Evolutionary conservation across 306 rosid species (phyloP).

Genomic region (Dicorynia guianensis): DNA sequence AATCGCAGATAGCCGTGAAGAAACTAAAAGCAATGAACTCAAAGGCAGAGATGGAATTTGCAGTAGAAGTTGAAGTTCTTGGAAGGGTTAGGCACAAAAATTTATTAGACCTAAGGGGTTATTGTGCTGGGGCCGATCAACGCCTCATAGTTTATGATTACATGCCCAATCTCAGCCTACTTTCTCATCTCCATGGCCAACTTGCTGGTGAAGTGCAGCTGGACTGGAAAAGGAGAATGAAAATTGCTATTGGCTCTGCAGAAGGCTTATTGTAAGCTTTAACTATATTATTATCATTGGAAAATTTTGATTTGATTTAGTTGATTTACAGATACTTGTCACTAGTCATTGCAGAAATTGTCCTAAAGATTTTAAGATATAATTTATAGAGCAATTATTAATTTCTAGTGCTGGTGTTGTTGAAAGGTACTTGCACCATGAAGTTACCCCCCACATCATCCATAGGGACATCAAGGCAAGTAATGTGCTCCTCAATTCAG

Average conservation of each 20-base stretch:
- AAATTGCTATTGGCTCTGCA: conserved; percentile 84
- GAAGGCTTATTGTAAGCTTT: conserved; percentile 80
- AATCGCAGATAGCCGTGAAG: conserved; percentile 85
- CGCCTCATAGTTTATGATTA: conserved; percentile 89
- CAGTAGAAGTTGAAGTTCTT: conserved; percentile 94
- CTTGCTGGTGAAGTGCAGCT: conserved; percentile 63
- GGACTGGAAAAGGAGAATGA: conserved; percentile 78
- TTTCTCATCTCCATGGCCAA: conserved; percentile 92
- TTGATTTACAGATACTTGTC: not conserved
- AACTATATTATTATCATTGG: not conserved
- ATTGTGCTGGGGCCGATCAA: conserved; percentile 79
- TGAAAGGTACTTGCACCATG: conserved; percentile 83
- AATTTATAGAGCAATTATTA: no score
- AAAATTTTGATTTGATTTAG: no score
- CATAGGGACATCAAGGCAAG: conserved; percentile 92
- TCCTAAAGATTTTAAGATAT: no score
- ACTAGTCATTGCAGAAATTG: not conserved
- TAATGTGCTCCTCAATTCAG: conserved; percentile 74
- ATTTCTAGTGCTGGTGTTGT: not conserved
- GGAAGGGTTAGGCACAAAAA: conserved; percentile 93
- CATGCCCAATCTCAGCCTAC: conserved; percentile 91
- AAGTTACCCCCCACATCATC: conserved; percentile 82
- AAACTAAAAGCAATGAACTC: conserved; percentile 87
- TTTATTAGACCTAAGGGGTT: conserved; percentile 80
- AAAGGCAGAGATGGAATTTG: conserved; percentile 94